Conservation (phyloP, 2,329 filamentous ascomycete genomes). For the Ophiostoma piceae region DNA sequence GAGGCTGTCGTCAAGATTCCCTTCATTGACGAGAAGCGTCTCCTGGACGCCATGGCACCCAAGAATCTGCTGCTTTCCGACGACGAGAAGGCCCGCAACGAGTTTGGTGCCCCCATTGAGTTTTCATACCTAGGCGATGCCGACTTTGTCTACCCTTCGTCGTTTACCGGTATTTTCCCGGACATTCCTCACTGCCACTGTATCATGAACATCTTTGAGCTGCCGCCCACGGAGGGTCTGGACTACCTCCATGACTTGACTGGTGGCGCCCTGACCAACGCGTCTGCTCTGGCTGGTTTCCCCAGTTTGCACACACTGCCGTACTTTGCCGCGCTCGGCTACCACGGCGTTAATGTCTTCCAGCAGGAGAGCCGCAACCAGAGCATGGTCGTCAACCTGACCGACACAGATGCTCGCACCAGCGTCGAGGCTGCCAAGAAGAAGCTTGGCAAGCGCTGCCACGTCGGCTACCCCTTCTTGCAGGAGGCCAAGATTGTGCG, state of each 20-base stretch:
- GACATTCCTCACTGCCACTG: conserved; percentile 83
- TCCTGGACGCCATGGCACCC: conserved; percentile 79
- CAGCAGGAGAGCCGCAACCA: conserved; percentile 94
- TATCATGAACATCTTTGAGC: conserved; percentile 91
- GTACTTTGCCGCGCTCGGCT: conserved; percentile 74
- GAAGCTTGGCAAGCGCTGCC: conserved; percentile 79
- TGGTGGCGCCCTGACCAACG: conserved; percentile 74
- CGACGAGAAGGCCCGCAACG: conserved; percentile 77
- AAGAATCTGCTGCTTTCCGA: conserved; percentile 72
- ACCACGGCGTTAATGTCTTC: conserved; percentile 90
- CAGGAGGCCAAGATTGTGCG: conserved; percentile 86
- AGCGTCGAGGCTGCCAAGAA: conserved; percentile 66
- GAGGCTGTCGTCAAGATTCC: conserved; percentile 98
- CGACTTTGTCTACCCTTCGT: conserved; percentile 81
- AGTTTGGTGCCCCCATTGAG: conserved; percentile 86
- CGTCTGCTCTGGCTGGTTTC: conserved; percentile 84
- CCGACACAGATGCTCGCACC: conserved; percentile 65
- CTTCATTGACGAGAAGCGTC: conserved; percentile 88
- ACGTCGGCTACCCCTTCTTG: conserved; percentile 90
- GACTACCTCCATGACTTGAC: conserved; percentile 80
- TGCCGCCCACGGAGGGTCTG: conserved; percentile 85
- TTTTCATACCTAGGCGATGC: conserved; percentile 78
- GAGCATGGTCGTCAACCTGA: conserved; percentile 86
- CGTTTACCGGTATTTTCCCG: conserved; percentile 82
- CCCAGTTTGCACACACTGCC: conserved; percentile 82